A percentile compares a stretch with the other conserved stretches of the same genome.
These are phyloP conservation scores for Williopsis jadinii DNA, from an alignment of 1,139 yeast species.

Conservation along the genomic window DNA sequence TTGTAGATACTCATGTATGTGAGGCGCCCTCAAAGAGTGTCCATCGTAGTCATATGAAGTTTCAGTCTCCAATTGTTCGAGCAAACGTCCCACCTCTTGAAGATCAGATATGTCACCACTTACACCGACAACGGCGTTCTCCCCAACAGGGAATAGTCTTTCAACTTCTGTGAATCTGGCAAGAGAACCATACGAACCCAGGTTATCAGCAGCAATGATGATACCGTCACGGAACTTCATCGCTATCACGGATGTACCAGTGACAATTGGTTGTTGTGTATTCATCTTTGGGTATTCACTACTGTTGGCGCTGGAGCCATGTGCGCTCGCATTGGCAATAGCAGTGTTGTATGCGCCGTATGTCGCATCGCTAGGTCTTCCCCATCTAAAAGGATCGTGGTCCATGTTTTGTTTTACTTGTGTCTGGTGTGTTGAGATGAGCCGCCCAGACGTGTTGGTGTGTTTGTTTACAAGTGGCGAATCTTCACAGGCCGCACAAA, in stretches of 20 bases:
- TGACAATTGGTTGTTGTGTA: conserved; percentile 91
- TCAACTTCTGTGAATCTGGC: conserved; percentile 82
- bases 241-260: conserved; percentile 94
- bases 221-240: conserved; percentile 88
- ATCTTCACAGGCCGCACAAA: neutral
- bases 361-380: conserved; percentile 76
- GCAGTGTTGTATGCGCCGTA: conserved; percentile 74
- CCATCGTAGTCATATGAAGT: conserved; percentile 47
- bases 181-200: conserved; percentile 92
- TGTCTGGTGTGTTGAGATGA: too few relatives aligned
- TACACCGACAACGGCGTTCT: conserved; percentile 82
- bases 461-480: neutral
- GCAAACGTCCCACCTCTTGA: conserved; percentile 69
- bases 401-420: conserved; percentile 47
- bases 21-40: conserved; percentile 71
- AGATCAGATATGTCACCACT: conserved; percentile 95
- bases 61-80: conserved; percentile 54
- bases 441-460: too few relatives aligned
- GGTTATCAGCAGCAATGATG: conserved; percentile 89
- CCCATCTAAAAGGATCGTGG: conserved; percentile 95
- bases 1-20: conserved; percentile 82
- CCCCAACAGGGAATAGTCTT: conserved; percentile 77
- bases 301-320: conserved; percentile 6
- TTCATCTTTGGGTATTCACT: conserved; percentile 59
- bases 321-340: conserved; percentile 52